Evolutionary conservation across 768 basidiomycete genomes (phyloP).

Genomic region (Tricholoma sp.): DNA sequence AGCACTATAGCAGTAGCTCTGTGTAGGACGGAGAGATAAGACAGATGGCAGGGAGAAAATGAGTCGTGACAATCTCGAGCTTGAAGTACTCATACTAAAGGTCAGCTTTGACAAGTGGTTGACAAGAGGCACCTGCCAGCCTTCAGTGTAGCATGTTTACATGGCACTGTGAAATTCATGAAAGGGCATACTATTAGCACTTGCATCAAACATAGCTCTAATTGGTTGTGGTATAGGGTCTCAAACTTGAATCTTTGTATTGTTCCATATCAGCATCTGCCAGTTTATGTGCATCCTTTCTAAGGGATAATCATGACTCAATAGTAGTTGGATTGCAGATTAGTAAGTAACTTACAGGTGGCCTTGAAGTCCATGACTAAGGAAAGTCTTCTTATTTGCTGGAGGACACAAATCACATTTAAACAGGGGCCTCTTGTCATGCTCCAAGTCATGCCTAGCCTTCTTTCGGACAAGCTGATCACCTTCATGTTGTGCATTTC

Average conservation of each 20-base stretch:
- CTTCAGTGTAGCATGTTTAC: too few species aligned
- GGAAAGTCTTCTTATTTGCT: not conserved
- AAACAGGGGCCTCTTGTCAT: not conserved
- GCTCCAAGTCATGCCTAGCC: not conserved
- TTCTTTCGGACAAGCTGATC: not conserved
- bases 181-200: too few species aligned
- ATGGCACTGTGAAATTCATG: too few species aligned
- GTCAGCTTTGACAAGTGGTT: too few species aligned
- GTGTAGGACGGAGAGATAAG: too few species aligned
- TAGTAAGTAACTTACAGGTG: not conserved
- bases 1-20: too few species aligned
- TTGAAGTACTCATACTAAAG: too few species aligned
- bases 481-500: not conserved
- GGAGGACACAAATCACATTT: not conserved
- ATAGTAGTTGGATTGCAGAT: not conserved
- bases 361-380: not conserved
- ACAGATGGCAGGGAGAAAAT: too few species aligned
- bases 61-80: too few species aligned
- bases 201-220: too few species aligned
- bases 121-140: too few species aligned
- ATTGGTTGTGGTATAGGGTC: not conserved
- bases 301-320: not conserved
- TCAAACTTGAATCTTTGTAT: not conserved
- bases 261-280: not conserved
- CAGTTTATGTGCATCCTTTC: not conserved